Evolutionary conservation across 495 filamentous ascomycete genomes (phyloP), one percentile per base, ranked within the genome.

Genomic region (Penicillium paradoxum): DNA sequence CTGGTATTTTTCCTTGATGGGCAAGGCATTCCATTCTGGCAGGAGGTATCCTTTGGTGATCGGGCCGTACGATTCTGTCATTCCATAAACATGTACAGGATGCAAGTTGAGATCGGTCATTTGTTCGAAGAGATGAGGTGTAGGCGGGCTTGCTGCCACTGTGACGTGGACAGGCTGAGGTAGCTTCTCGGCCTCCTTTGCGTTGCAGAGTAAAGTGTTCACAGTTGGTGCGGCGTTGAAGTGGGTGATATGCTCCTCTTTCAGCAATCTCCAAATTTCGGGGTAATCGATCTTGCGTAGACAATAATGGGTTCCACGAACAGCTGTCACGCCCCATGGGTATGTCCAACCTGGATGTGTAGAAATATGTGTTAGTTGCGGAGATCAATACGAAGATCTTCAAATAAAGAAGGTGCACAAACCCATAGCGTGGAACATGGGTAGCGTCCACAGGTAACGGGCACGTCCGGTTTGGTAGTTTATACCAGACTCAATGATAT

Each of bases 201-300:
- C 78, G 29, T 83, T 83, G 68, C 93, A 97, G 7, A 98, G 82
- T 2, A 97, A 72, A 0, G 91, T 98, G 69, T 97, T 97, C 40
- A 98, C 93, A 3, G 93, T 98, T 13, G 93, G 93, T 5, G 93
- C 93, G 5, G 93, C 93, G 62, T 90, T 92, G 77, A 91, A 97
- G 71, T 98, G 93, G 6, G 90, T 97, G 50, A 97, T 84, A 11
- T 79, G 72, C 62, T 96, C 89, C 33, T 87, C 75, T 61, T 90
- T 92, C 21, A 98, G 75, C 7, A 97, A 67, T 33, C 76, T 73
- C 93, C 93, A 98, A 52, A 98, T 96, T 49, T 90, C 76, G 0
- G 87, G 81, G 61, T 98, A 98, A 70, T 97, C 91, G 51, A 98
- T 88, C 73, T 95, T 97, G 57, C 93, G 82, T 18, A 97, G 77